Base-by-base conservation (phyloP, 768 basidiomycete genomes). In the Mycena filopes region DNA sequence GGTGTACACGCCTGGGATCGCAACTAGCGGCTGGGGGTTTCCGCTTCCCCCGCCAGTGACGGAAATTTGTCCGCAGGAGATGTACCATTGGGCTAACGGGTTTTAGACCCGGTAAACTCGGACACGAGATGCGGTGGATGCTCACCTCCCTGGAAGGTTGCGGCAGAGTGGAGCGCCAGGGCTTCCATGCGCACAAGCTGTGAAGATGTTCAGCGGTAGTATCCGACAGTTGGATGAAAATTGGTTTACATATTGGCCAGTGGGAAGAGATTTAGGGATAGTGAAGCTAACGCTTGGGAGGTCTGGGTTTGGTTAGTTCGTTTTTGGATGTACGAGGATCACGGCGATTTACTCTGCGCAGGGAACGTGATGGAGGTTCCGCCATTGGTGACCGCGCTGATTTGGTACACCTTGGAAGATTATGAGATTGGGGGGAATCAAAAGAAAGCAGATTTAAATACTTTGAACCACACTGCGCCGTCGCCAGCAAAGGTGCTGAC, bases 391-490 rank as follows among this genome's bases (percentile, higher is more conserved):
- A 79, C 75, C 1, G 84, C 82, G 7, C 76, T 72, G 63, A 85
- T 79, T 72, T 86, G 67, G 65, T 79, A 76, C 28, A 81, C 79
- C 80, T 82, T n/a, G n/a, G 70, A 18, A 33, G 53, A 7, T 21
- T 53, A 40, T 26, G 29, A 26, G 46, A n/a, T 50, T 40, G 40
- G 38, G 38, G 50, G 53, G 18, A 18, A 38, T 41, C 31, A 40
- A 49, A 65, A 56, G 26, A 67, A 68, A 18, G 54, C 46, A 50
- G 57, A 36, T 15, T 62, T 55, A 18, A 65, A 61, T 29, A 70
- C 78, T 69, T 75, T 82, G 77, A 85, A 85, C 84, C 84, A 85
- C 13, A 84, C 83, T 13, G 70, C 57, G 63, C 85, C 85, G 61
- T 78, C 77, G 40, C 83, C 84, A 36, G 78, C 81, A 50, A 76